Evolutionary conservation across 208 protist genomes (phyloP).

Genomic region (Naegleria lovaniensis): DNA sequence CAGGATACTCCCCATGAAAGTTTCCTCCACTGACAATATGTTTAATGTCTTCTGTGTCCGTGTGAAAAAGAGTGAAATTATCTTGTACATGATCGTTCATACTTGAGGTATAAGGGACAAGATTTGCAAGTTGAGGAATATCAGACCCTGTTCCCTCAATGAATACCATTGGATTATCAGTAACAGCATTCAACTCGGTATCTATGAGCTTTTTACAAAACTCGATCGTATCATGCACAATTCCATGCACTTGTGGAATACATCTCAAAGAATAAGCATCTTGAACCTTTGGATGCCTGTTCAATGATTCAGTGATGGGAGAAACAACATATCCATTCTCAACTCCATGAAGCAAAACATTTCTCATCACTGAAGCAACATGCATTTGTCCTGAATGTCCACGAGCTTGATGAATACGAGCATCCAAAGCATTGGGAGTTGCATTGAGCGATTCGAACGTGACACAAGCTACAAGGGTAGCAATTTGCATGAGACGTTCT

Average conservation of each 20-base stretch:
- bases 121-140: neutral
- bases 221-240: conserved; percentile 57
- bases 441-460: conserved; percentile 66
- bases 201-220: conserved; percentile 61
- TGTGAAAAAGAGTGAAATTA: neutral
- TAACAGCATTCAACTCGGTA: conserved; percentile 72
- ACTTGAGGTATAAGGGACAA: neutral
- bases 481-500: conserved; percentile 32
- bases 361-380: conserved; percentile 42
- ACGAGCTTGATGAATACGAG: conserved; percentile 39
- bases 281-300: conserved; percentile 61
- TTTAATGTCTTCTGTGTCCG: neutral
- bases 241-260: conserved; percentile 70
- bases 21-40: conserved; percentile 69
- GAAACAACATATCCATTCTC: neutral
- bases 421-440: conserved; percentile 53
- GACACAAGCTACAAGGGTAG: conserved; percentile 61
- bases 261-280: conserved; percentile 76
- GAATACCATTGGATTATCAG: conserved; percentile 83
- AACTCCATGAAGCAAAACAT: conserved; percentile 25
- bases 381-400: conserved; percentile 48
- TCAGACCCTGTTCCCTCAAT: conserved; percentile 33
- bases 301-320: conserved; percentile 51
- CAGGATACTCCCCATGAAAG: conserved; percentile 80
- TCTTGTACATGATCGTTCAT: no score